Evolutionary conservation across 345 rosid genomes (phyloP), one percentile per base, ranked within the genome.

Genomic region (Stellera chamaejasme): DNA sequence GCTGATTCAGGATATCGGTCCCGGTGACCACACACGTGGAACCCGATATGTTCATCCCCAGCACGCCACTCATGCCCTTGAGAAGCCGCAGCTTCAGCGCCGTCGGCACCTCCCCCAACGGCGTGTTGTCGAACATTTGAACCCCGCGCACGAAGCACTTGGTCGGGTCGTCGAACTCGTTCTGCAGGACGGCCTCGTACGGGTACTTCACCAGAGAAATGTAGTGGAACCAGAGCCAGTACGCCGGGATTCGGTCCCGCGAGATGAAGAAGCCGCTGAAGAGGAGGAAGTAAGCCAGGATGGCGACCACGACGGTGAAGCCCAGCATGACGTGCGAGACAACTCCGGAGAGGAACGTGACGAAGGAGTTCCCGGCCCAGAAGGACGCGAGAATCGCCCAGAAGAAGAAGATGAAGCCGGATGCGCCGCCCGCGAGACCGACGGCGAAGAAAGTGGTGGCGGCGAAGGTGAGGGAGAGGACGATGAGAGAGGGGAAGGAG

Each of bases 221-320:
- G 78, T 86, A 92, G 67, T 92, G 97, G 58, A 92, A 86, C 98
- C 98, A 89, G 44, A 82, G 45, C 98, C 98, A 89, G 66, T 82
- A 92, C 0, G 50, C 11, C 5, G 97, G 97, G 60, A 92, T 81
- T 8, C 98, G 72, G 27, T 84, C 78, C 0, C 87, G 62, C 1
- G 93, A 75, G 45, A 92, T 86, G 88, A 92, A 89, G 85, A 92
- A 88, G 28, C 98, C 98, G 1, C 97, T 84, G 78, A 92, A 86
- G 39, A 92, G 85, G 8, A 92, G 78, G 76, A 86, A 89, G 55
- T 89, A 92, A 5, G 98, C 90, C 26, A 88, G 60, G 48, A 88
- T 74, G 55, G 96, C 93, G 0, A 92, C 88, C 0, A 88, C 95
- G 4, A 92, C 71, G 0, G 95, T 92, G 85, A 88, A 88, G 0